phyloP scores from a whole-genome alignment of 2,329 filamentous ascomycete genomes.

The Parascedosporium putredinis region DNA sequence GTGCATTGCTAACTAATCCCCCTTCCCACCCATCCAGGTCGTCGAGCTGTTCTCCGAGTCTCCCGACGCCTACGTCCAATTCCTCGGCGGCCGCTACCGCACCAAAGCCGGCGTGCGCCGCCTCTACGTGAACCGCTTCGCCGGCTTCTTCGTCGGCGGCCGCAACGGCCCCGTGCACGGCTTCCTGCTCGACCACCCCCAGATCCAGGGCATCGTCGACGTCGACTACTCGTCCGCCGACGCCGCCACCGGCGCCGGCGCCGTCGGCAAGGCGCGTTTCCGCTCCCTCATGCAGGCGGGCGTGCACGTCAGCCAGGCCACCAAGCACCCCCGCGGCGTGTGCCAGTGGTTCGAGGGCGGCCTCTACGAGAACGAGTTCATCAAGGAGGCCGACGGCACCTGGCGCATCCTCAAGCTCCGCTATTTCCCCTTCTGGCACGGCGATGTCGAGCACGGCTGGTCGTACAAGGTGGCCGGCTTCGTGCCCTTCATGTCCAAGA shows the following conservation, averaged over 20 bases:
- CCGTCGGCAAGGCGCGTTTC: slow-evolving; percentile 37
- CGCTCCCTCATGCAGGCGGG: slow-evolving; percentile 45
- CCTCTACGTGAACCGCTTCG: slow-evolving; percentile 42
- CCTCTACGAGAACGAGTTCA: slow-evolving; percentile 48
- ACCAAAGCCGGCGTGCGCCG: slow-evolving; percentile 38
- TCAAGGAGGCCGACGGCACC: slow-evolving; percentile 30
- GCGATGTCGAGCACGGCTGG: slow-evolving; percentile 42
- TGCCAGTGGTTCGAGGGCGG: slow-evolving; percentile 50
- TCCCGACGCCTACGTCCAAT: slow-evolving; percentile 43
- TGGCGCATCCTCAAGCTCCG: slow-evolving; percentile 45
- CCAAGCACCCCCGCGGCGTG: slow-evolving; percentile 38
- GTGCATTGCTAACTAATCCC: slow-evolving; percentile 3
- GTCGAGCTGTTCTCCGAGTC: slow-evolving; percentile 40
- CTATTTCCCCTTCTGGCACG: slow-evolving; percentile 50
- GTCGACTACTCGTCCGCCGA: slow-evolving; percentile 32
- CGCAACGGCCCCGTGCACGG: slow-evolving; percentile 46
- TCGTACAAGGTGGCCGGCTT: slow-evolving; percentile 41
- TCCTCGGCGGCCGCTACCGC: slow-evolving; percentile 42
- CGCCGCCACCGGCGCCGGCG: neutral
- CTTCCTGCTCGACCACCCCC: slow-evolving; percentile 45
- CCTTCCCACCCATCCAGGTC: slow-evolving; percentile 21
- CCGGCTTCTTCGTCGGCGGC: slow-evolving; percentile 35
- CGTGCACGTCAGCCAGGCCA: slow-evolving; percentile 39
- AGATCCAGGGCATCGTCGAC: slow-evolving; percentile 47
- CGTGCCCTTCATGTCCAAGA: slow-evolving; percentile 36